These are phyloP conservation scores for Leishmania lainsoni DNA, from an alignment of 208 protist species.

Conservation along the genomic window DNA sequence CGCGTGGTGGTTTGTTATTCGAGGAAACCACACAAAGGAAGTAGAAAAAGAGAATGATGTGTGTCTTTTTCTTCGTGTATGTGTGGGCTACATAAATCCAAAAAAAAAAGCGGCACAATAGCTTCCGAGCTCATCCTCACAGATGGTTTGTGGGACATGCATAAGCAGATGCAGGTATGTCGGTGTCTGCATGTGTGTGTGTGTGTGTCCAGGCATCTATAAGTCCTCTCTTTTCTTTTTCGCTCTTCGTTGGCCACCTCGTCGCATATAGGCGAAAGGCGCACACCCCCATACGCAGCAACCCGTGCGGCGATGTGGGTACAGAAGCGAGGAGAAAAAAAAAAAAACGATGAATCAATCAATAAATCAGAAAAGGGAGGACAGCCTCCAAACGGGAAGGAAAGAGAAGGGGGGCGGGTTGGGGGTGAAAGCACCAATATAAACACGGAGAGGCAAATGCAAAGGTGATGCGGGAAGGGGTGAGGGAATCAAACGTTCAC, in stretches of 20 bases:
- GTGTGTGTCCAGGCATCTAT: background rate
- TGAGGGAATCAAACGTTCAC: background rate
- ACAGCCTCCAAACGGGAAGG: background rate
- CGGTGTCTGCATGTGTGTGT: background rate
- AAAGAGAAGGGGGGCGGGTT: background rate
- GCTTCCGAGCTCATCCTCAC: background rate
- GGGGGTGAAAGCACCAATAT: background rate
- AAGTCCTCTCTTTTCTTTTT: background rate
- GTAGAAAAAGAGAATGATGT: background rate
- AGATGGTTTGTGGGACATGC: background rate
- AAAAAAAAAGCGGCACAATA: background rate
- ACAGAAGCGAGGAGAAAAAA: slow-evolving; percentile 4
- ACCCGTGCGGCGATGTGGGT: background rate
- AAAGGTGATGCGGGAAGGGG: background rate
- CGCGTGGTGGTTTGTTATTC: background rate
- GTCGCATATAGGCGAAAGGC: background rate
- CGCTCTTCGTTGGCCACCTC: background rate
- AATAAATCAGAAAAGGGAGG: background rate
- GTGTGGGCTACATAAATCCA: too few relatives aligned
- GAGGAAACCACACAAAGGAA: background rate
- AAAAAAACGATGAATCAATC: slow-evolving; percentile 17
- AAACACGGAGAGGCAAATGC: background rate
- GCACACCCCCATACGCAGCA: background rate
- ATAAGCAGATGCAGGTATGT: background rate
- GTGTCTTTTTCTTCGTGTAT: background rate